A percentile compares a stretch with the other conserved stretches of the same genome.
phyloP scores from a whole-genome alignment of 2,329 filamentous ascomycete genomes.

The Aureobasidium subglaciale region DNA sequence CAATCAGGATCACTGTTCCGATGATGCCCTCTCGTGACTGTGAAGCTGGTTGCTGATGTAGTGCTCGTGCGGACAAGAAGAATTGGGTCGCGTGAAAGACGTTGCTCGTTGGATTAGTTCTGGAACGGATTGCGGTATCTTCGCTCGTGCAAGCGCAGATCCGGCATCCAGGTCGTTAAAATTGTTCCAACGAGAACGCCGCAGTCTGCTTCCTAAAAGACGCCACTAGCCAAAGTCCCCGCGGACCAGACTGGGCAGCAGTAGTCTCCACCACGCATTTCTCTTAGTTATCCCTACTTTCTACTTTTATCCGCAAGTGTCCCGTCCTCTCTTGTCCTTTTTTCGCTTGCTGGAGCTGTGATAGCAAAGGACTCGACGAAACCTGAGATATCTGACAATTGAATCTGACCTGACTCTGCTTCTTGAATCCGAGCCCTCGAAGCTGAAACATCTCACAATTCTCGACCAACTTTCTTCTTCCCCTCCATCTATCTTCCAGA shows the following conservation, averaged over 20 bases:
- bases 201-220: constrained; percentile 1
- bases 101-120: background rate
- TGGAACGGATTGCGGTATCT: background rate
- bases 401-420: background rate
- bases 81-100: background rate
- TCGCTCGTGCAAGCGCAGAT: constrained; percentile 11
- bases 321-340: constrained; percentile 11
- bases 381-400: background rate
- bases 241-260: constrained; percentile 11
- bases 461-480: background rate
- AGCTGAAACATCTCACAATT: background rate
- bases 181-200: constrained; percentile 11
- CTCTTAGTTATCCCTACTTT: constrained; percentile 9
- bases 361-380: background rate
- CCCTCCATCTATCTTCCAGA: background rate
- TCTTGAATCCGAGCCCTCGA: background rate
- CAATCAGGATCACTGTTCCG: constrained; percentile 2
- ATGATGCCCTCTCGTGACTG: background rate
- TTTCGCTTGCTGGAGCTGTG: constrained; percentile 1
- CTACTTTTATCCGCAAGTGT: constrained; percentile 9
- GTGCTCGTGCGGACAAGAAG: background rate
- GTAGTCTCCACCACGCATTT: constrained; percentile 8
- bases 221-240: constrained; percentile 8
- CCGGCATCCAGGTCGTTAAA: constrained; percentile 13
- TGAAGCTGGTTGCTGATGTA: background rate